Evolutionary conservation across 768 basidiomycete genomes (phyloP).

Genomic region (Hydnum rufescens): DNA sequence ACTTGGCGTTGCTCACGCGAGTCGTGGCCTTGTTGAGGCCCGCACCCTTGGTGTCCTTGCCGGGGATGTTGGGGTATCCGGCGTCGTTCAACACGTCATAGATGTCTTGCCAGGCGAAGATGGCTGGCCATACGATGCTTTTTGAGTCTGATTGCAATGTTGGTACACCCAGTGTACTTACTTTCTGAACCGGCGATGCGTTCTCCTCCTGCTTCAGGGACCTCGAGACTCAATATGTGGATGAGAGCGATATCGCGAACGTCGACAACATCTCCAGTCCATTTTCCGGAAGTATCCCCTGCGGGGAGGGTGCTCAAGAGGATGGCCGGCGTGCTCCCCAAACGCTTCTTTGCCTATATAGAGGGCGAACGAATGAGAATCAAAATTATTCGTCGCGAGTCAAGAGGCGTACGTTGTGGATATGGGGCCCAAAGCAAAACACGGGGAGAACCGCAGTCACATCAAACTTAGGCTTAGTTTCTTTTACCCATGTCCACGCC

Average conservation of each 20-base stretch:
- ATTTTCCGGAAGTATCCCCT: background rate
- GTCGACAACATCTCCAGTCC: conserved; percentile 11
- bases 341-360: background rate
- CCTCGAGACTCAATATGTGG: conserved; percentile 13
- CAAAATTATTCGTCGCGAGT: no score
- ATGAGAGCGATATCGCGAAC: conserved; percentile 17
- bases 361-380: background rate
- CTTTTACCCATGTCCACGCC: conserved; percentile 12
- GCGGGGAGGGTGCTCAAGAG: background rate
- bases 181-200: conserved; percentile 10
- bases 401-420: background rate
- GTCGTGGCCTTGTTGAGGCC: background rate
- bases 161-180: no score
- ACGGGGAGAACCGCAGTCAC: conserved; percentile 3
- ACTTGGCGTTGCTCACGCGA: background rate
- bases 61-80: background rate
- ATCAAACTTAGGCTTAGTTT: conserved; percentile 10
- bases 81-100: background rate
- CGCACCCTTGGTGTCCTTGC: background rate
- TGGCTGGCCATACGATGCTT: no score
- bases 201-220: conserved; percentile 11
- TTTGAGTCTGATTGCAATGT: no score
- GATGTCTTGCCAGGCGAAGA: background rate
- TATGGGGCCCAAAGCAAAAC: background rate
- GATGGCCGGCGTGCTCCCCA: background rate